Conservation (phyloP, 768 basidiomycete species). For the Tephrocybe sp. region DNA sequence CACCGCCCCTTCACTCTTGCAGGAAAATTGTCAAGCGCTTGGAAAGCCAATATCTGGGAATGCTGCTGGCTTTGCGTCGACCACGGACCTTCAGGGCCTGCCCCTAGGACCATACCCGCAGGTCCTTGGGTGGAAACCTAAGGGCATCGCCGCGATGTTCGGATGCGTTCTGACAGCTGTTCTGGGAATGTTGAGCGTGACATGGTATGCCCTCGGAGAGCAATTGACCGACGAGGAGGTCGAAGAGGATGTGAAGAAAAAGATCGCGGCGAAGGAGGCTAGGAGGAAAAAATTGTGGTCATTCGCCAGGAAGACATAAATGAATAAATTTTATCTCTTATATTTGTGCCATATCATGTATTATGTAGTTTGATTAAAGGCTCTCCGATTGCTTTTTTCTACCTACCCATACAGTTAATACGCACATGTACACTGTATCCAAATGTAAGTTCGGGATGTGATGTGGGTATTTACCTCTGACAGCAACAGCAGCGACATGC, state of each 20-base stretch:
- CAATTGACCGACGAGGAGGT: slow-evolving; percentile 77
- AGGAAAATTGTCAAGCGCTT: slow-evolving; percentile 72
- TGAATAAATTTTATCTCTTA: background rate
- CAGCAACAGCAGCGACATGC: too few relatives aligned
- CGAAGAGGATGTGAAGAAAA: slow-evolving; percentile 63
- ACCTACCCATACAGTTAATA: too few relatives aligned
- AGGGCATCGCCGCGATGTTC: slow-evolving; percentile 75
- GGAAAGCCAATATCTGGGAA: slow-evolving; percentile 72
- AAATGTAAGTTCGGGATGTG: too few relatives aligned
- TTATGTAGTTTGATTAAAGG: too few relatives aligned
- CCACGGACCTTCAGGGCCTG: slow-evolving; percentile 69
- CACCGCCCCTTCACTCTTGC: slow-evolving; percentile 55
- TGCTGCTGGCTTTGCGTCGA: slow-evolving; percentile 76
- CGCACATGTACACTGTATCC: too few relatives aligned
- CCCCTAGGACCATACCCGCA: slow-evolving; percentile 73
- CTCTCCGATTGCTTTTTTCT: too few relatives aligned
- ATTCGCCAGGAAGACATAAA: slow-evolving; percentile 1
- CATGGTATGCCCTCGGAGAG: slow-evolving; percentile 86
- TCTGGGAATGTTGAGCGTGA: slow-evolving; percentile 77
- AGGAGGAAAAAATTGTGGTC: slow-evolving; percentile 22
- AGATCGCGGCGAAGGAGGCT: slow-evolving; percentile 57
- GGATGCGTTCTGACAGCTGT: slow-evolving; percentile 81
- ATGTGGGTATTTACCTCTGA: too few relatives aligned
- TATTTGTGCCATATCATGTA: too few relatives aligned
- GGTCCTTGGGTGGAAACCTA: slow-evolving; percentile 68